A percentile compares a stretch with the other conserved stretches of the same genome.
Conservation (phyloP, 169 alveolate genomes). For the Cryptosporidium viatorum region DNA sequence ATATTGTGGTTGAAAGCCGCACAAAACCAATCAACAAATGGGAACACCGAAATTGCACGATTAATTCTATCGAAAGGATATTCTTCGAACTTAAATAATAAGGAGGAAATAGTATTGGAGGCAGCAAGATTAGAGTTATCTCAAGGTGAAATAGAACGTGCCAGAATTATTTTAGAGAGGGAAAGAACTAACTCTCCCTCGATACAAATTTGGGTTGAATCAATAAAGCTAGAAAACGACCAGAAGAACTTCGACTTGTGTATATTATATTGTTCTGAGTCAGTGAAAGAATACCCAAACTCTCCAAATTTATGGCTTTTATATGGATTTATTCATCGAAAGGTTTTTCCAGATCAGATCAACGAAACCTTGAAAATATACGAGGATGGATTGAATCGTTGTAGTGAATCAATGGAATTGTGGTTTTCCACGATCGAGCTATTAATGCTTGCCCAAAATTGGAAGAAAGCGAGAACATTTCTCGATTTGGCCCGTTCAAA, state of each 20-base stretch:
- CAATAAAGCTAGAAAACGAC: constrained; percentile 91
- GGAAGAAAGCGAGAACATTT: constrained; percentile 90
- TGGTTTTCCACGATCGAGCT: constrained; percentile 91
- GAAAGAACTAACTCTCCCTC: constrained; percentile 89
- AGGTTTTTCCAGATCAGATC: not conserved
- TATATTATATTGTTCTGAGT: constrained; percentile 28
- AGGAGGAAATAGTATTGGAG: constrained; percentile 89
- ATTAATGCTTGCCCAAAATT: constrained; percentile 81
- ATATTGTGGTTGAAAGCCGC: constrained; percentile 93
- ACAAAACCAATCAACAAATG: constrained; percentile 90
- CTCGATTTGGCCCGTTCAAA: constrained; percentile 92
- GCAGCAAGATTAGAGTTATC: constrained; percentile 93
- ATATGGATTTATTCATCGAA: constrained; percentile 17
- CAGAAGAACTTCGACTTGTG: constrained; percentile 78
- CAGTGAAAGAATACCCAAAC: constrained; percentile 15
- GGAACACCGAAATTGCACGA: constrained; percentile 90
- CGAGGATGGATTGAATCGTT: constrained; percentile 79
- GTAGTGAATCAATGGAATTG: constrained; percentile 84
- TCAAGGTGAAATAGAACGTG: constrained; percentile 91
- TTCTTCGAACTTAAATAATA: constrained; percentile 84
- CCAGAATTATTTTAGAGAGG: constrained; percentile 90
- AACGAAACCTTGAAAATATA: constrained; percentile 76
- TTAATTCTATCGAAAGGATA: constrained; percentile 89
- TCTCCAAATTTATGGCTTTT: constrained; percentile 49
- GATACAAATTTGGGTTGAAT: constrained; percentile 90